phyloP scores from a whole-genome alignment of 148 eudicot species.

The Spergularia marina region DNA sequence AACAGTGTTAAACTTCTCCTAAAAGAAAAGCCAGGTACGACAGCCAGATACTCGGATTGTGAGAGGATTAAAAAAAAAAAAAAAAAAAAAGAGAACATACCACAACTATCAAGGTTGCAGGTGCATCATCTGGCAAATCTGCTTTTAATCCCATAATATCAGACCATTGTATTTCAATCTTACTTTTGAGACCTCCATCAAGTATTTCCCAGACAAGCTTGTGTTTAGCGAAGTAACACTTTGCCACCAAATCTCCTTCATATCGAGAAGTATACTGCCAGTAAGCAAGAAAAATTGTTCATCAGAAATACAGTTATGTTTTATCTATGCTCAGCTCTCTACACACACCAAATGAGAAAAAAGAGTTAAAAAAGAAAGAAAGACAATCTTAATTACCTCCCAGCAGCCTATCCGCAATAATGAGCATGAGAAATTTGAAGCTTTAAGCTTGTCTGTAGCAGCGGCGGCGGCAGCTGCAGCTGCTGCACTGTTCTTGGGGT shows the following conservation, averaged over 20 bases:
- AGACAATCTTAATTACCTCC: conserved; percentile 55
- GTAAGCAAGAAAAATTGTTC: not conserved
- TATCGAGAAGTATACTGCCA: conserved; percentile 73
- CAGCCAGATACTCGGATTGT: not conserved
- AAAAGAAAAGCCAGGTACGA: not conserved
- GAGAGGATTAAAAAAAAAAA: not conserved
- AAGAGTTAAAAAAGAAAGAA: not conserved
- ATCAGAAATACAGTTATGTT: conserved; percentile 1
- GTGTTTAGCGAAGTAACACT: conserved; percentile 95
- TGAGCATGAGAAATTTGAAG: conserved; percentile 76
- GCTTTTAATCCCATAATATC: conserved; percentile 83
- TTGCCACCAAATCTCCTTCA: conserved; percentile 92
- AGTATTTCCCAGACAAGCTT: conserved; percentile 98
- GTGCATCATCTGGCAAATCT: conserved; percentile 61
- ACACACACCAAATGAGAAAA: too few species aligned
- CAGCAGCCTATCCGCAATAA: conserved; percentile 69
- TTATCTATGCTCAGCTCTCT: not conserved
- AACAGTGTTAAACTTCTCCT: conserved; percentile 13
- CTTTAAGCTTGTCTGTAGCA: conserved; percentile 65
- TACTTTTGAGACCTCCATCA: conserved; percentile 85
- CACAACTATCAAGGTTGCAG: conserved; percentile 68
- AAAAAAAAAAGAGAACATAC: conserved; percentile 30
- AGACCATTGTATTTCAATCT: conserved; percentile 92
- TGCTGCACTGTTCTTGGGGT: conserved; percentile 31
- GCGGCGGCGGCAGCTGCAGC: conserved; percentile 30